Conservation (phyloP, 495 filamentous ascomycete species). For the Tuber brumale region DNA sequence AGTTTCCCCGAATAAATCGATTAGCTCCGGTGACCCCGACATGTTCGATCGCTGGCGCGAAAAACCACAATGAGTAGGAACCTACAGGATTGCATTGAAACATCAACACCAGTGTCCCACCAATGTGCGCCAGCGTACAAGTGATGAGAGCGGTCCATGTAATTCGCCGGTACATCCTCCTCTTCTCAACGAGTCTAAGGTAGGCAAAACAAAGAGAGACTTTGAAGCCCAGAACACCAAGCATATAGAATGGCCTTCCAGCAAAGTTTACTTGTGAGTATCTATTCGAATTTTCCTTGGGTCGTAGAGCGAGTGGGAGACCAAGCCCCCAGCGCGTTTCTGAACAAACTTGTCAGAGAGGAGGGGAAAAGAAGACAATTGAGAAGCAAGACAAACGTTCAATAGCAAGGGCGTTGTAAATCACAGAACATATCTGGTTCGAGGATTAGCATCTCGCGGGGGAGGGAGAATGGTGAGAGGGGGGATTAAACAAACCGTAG, state of each 20-base stretch:
- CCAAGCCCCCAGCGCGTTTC: constrained; percentile 51
- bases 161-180: constrained; percentile 45
- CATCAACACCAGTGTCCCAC: constrained; percentile 49
- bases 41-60: neutral
- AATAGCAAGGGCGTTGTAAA: constrained; percentile 48
- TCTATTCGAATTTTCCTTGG: constrained; percentile 40
- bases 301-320: constrained; percentile 44
- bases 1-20: neutral
- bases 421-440: constrained; percentile 44
- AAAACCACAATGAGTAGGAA: neutral
- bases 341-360: constrained; percentile 33
- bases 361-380: neutral
- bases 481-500: constrained; percentile 42
- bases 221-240: constrained; percentile 57
- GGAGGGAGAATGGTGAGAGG: neutral
- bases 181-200: constrained; percentile 50
- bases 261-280: constrained; percentile 52
- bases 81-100: constrained; percentile 52
- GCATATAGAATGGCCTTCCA: constrained; percentile 55
- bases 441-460: neutral
- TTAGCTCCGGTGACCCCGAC: neutral
- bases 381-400: constrained; percentile 43
- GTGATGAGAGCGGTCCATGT: constrained; percentile 48
- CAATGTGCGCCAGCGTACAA: constrained; percentile 49
- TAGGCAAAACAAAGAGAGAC: constrained; percentile 55